Evolutionary conservation across 164 flowering plant genomes (phyloP), one percentile per base, ranked within the genome.

Genomic region (Echeveria elegans): DNA sequence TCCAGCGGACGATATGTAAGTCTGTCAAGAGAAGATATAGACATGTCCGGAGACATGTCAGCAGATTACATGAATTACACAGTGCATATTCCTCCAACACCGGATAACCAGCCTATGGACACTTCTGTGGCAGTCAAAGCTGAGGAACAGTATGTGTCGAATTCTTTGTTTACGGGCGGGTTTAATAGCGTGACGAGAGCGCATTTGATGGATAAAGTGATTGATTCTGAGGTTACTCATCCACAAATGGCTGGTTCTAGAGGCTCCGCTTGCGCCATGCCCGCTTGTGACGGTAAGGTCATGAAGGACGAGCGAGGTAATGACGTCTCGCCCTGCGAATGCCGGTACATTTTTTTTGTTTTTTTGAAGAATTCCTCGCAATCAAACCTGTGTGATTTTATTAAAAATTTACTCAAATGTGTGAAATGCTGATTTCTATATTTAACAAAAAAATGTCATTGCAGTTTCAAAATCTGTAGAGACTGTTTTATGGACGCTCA

Each of bases 141-240:
- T 10, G 92, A 83, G 50, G 89, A 85, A 69, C 92, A 87, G 66
- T 87, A 87, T 47, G 90, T 85, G 0, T 74, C 90, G 2, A 87
- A 83, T 74, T 85, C 89, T 26, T 73, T 87, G 1, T 85, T 85
- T 72, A 87, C 88, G 0, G 88, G 89, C 0, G 92, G 92, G 21
- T 87, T 87, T 77, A 87, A 87, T 64, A 85, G 87, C 61, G 86
- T 83, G 30, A 85, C 92, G 0, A 76, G 92, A 0, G 86, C 91
- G 86, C 91, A 85, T 69, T 82, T 83, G 34, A 86, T 86, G 88
- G 87, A 86, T 66, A 85, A 86, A 76, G 89, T 86, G 71, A 87
- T 82, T 5, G 91, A 87, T 4, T 82, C 91, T 1, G 83, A 83
- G 72, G 83, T 82, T 6, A 74, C 36, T 31, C 92, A 85, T 64